These are phyloP conservation scores for Fusarium udum DNA, from an alignment of 2,329 filamentous ascomycete species.

Conservation along the genomic window DNA sequence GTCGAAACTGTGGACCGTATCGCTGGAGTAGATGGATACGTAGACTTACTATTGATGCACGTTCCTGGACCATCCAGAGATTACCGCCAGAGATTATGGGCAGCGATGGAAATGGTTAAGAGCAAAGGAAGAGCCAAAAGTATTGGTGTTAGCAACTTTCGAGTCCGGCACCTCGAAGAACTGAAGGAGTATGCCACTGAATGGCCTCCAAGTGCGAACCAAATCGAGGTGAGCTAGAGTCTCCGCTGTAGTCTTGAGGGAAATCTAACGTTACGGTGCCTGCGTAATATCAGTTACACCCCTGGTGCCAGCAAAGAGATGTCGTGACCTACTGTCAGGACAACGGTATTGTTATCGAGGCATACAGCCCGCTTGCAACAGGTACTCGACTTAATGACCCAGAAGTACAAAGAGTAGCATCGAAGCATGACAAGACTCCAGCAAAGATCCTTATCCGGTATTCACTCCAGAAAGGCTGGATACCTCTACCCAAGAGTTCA, in stretches of 20 bases:
- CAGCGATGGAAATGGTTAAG: slow-evolving; percentile 69
- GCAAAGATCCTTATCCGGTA: slow-evolving; percentile 76
- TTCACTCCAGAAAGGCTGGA: slow-evolving; percentile 74
- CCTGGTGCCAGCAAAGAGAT: slow-evolving; percentile 69
- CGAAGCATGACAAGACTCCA: slow-evolving; percentile 67
- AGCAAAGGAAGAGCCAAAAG: slow-evolving; percentile 67
- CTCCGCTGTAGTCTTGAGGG: not conserved
- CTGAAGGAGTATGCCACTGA: slow-evolving; percentile 71
- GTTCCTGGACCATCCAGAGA: slow-evolving; percentile 64
- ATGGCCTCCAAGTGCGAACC: slow-evolving; percentile 78
- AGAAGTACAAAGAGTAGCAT: slow-evolving; percentile 63
- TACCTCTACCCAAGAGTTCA: slow-evolving; percentile 74
- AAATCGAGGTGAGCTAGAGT: slow-evolving; percentile 69
- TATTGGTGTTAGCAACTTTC: slow-evolving; percentile 80
- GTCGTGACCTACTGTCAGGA: slow-evolving; percentile 72
- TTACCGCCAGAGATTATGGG: slow-evolving; percentile 70
- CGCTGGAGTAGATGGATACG: slow-evolving; percentile 66
- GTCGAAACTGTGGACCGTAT: slow-evolving; percentile 72
- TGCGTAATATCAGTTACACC: slow-evolving; percentile 67
- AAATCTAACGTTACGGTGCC: not conserved
- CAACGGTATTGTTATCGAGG: slow-evolving; percentile 70
- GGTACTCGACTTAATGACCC: slow-evolving; percentile 58
- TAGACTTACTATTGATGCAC: slow-evolving; percentile 78
- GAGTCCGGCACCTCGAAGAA: slow-evolving; percentile 73
- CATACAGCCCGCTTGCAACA: slow-evolving; percentile 52